A percentile compares a stretch with the other conserved stretches of the same genome.
Evolutionary conservation across 352 stramenopile species (phyloP).

Genomic region (Phytophthora pisi): DNA sequence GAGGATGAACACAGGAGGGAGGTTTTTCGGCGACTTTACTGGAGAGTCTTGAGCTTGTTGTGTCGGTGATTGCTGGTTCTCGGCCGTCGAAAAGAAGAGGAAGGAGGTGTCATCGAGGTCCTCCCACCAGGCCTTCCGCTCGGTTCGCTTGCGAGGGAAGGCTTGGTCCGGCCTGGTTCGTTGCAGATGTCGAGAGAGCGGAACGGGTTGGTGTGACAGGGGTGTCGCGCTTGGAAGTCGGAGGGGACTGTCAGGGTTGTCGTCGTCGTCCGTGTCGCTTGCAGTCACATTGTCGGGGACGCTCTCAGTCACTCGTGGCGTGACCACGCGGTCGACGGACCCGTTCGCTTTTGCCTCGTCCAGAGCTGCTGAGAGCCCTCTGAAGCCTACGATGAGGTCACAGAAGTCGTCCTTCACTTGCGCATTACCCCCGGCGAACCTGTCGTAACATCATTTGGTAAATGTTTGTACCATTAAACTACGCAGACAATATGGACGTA

Average conservation of each 20-base stretch:
- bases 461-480: not conserved
- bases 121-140: slow-evolving; percentile 44
- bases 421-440: slow-evolving; percentile 12
- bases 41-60: slow-evolving; percentile 11
- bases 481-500: slow-evolving; percentile 12
- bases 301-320: slow-evolving; percentile 4
- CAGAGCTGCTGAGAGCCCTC: slow-evolving; percentile 25
- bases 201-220: slow-evolving; percentile 33
- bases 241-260: slow-evolving; percentile 10
- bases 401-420: slow-evolving; percentile 62
- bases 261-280: slow-evolving; percentile 20
- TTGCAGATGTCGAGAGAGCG: slow-evolving; percentile 33
- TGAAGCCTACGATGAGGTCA: slow-evolving; percentile 65
- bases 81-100: slow-evolving; percentile 16
- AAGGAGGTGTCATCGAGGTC: slow-evolving; percentile 32
- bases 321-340: slow-evolving; percentile 22
- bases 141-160: slow-evolving; percentile 42
- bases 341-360: slow-evolving; percentile 12
- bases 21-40: slow-evolving; percentile 4
- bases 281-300: not conserved
- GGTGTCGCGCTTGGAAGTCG: slow-evolving; percentile 30
- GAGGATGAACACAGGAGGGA: slow-evolving; percentile 31
- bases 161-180: slow-evolving; percentile 26
- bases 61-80: slow-evolving; percentile 1
- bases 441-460: not conserved